phyloP scores from a whole-genome alignment of 805 yeast species.

The Ogataea pini region DNA sequence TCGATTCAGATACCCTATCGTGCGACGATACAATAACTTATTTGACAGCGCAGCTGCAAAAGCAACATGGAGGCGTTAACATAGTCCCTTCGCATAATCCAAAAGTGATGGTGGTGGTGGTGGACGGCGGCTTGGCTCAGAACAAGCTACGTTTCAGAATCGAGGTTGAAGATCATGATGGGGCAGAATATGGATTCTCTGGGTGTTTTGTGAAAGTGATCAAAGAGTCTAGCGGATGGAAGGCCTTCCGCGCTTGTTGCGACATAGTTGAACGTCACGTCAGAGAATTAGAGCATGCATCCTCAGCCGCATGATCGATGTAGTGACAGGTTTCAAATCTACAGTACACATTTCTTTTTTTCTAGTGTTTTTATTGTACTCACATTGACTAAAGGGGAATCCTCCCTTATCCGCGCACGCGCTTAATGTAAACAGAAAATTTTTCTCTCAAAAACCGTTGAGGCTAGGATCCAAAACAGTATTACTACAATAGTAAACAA shows the following conservation, averaged over 20 bases:
- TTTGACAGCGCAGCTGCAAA: constrained; percentile 5
- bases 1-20: constrained; percentile 22
- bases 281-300: constrained; percentile 10
- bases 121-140: constrained; percentile 13
- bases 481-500: neutral
- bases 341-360: neutral
- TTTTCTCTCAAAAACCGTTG: neutral
- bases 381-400: too few relatives aligned
- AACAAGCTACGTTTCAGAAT: constrained; percentile 19
- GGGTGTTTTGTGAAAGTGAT: constrained; percentile 33
- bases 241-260: constrained; percentile 24
- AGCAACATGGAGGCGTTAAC: constrained; percentile 9
- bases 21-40: constrained; percentile 7
- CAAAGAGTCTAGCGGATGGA: constrained; percentile 24
- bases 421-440: neutral
- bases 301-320: neutral
- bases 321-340: constrained; percentile 1
- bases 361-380: neutral
- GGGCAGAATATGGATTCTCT: constrained; percentile 35
- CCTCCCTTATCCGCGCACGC: too few relatives aligned
- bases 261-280: constrained; percentile 18
- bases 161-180: constrained; percentile 31
- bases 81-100: constrained; percentile 8
- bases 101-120: constrained; percentile 8
- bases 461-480: neutral